Evolutionary conservation across 176 grass and related monocot species (phyloP), one percentile per base, ranked within the genome.

Genomic region (Oryza coarctata): DNA sequence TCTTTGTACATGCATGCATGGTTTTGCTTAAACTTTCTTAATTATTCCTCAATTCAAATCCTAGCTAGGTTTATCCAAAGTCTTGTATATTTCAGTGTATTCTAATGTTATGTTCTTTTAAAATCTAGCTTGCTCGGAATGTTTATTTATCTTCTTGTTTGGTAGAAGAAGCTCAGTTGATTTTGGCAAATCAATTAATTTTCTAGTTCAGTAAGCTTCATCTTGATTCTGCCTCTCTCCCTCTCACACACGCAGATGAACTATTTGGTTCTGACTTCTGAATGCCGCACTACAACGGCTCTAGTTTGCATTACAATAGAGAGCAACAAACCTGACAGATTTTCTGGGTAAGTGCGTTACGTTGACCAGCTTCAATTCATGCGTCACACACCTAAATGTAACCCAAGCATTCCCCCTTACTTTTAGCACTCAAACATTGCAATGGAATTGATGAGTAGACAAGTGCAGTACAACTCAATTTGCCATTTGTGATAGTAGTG

Each of bases 131-230:
- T 64, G 1, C 2, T 60, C 7, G 52, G 12, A n/a, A 15, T 64
- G 9, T 52, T 52, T 25, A 15, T 44, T 73, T 44, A 28, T 55
- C 18, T 22, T 22, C n/a, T n/a, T 1, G 5, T 35, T 78, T 74
- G 62, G 20, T 13, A 20, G 18, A 57, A 18, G 1, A 22, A 69
- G 33, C 28, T 31, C 2, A 22, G 14, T 10, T 43, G 44, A 73
- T 83, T 39, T 65, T 74, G 34, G 65, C 2, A 41, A 27, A 33
- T 17, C 33, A 49, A 49, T 49, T 55, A 72, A 62, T 32, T 50
- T 85, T 41, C 57, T 79, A 64, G 6, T 72, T 63, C 58, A 86
- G 18, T 22, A 7, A 52, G 43, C 43, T 45, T 39, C 38, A 10
- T 15, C 13, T 45, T 45, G 43, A 45, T 45, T 45, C 43, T 45